Conservation (phyloP, 2,329 filamentous ascomycete species). For the Cercospora janseana region DNA sequence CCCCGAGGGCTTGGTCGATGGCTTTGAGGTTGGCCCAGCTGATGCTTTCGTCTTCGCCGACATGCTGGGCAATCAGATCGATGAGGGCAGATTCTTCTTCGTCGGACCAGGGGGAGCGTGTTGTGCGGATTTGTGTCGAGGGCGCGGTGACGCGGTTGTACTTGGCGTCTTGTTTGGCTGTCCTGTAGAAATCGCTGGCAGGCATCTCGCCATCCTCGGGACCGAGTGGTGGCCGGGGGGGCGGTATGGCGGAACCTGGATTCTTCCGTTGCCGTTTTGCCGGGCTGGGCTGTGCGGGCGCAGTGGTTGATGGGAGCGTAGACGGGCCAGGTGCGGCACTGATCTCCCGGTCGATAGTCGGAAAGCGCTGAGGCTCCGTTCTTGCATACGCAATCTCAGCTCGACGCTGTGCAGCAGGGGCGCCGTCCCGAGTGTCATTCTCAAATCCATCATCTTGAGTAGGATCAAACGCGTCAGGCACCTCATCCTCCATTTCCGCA, state of each 20-base stretch:
- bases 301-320: not conserved
- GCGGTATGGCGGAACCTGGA: conserved; percentile 34
- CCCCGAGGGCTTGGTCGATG: conserved; percentile 27
- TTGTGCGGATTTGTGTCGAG: conserved; percentile 14
- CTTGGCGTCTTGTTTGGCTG: conserved; percentile 27
- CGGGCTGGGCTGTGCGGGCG: conserved; percentile 3
- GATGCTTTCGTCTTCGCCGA: conserved; percentile 38
- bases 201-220: conserved; percentile 17
- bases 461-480: conserved; percentile 19
- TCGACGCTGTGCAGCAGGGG: conserved; percentile 37
- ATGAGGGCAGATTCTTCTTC: conserved; percentile 47
- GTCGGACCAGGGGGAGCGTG: conserved; percentile 35
- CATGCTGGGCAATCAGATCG: conserved; percentile 47
- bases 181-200: conserved; percentile 16
- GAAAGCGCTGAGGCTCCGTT: conserved; percentile 1
- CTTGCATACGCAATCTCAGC: conserved; percentile 34
- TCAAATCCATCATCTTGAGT: conserved; percentile 49
- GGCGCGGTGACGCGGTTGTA: conserved; percentile 22
- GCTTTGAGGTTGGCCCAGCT: conserved; percentile 50
- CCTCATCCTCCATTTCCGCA: conserved; percentile 9
- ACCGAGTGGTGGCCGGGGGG: conserved; percentile 20
- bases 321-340: conserved; percentile 14
- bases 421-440: conserved; percentile 37
- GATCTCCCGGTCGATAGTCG: conserved; percentile 2
- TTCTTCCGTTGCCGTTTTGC: conserved; percentile 34